Conservation (phyloP, 2,329 filamentous ascomycete genomes). For the Penicillium rolfsii region DNA sequence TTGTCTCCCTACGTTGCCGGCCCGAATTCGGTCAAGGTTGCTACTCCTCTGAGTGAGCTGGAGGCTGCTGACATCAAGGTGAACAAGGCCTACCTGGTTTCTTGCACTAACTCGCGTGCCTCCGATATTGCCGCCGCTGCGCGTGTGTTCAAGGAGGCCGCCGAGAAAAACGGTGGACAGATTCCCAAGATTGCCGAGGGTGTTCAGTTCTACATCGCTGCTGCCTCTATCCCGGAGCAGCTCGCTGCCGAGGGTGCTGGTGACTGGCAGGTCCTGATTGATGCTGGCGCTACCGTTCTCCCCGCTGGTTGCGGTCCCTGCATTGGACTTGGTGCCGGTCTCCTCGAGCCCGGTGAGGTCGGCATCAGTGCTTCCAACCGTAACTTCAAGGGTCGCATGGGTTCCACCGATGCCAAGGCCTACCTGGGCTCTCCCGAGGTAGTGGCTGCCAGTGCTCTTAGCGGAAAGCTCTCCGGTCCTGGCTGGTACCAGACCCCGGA, state of each 20-base stretch:
- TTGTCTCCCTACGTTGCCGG: conserved; percentile 83
- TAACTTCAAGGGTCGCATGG: conserved; percentile 93
- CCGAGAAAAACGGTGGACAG: conserved; percentile 61
- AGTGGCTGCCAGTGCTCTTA: conserved; percentile 84
- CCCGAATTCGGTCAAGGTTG: conserved; percentile 88
- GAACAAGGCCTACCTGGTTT: conserved; percentile 84
- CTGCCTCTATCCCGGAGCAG: conserved; percentile 80
- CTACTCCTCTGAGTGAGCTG: conserved; percentile 75
- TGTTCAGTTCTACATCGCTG: conserved; percentile 87
- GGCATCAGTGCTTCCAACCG: conserved; percentile 83
- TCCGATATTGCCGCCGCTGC: conserved; percentile 83
- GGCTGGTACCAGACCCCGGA: conserved; percentile 76
- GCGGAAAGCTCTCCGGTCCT: conserved; percentile 61
- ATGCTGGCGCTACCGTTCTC: conserved; percentile 74
- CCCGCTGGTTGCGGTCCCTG: conserved; percentile 80
- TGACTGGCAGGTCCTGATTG: conserved; percentile 80
- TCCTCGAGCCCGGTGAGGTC: conserved; percentile 82
- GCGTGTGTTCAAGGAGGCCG: conserved; percentile 79
- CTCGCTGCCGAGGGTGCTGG: conserved; percentile 74
- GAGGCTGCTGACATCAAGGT: conserved; percentile 74
- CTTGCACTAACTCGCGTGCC: conserved; percentile 83
- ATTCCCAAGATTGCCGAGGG: conserved; percentile 71
- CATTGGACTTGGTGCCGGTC: conserved; percentile 79
- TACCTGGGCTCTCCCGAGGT: conserved; percentile 90
- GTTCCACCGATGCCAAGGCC: conserved; percentile 74